Conservation (phyloP, 2,329 filamentous ascomycete species). For the Phaeosphaeriaceae sp. region DNA sequence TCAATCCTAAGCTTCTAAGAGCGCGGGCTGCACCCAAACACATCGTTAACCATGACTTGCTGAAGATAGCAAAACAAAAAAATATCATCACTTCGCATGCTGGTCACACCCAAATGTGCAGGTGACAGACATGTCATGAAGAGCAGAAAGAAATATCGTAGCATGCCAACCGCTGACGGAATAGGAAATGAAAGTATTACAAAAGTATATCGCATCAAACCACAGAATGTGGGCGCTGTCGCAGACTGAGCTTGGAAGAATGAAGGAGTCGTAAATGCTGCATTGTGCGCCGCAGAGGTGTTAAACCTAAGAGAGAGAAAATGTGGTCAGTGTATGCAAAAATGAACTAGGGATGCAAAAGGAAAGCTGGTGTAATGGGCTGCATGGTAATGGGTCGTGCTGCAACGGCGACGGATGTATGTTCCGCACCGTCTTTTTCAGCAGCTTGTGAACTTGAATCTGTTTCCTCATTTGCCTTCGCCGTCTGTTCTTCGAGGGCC, state of each 20-base stretch:
- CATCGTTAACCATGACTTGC: neutral
- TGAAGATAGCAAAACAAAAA: neutral
- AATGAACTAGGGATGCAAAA: conserved; percentile 14
- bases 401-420: conserved; percentile 26
- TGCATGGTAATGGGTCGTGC: conserved; percentile 5
- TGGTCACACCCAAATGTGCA: neutral
- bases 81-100: neutral
- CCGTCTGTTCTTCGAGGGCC: conserved; percentile 28
- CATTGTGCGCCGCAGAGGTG: conserved; percentile 45
- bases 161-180: conserved; percentile 13
- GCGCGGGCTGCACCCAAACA: neutral
- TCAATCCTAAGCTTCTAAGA: neutral
- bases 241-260: conserved; percentile 37
- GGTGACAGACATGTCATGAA: neutral
- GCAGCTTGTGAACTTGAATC: conserved; percentile 12
- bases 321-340: conserved; percentile 36
- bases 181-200: conserved; percentile 26
- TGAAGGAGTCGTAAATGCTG: conserved; percentile 44
- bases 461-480: conserved; percentile 17
- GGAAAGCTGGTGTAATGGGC: conserved; percentile 7
- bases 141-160: conserved; percentile 15
- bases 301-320: conserved; percentile 36
- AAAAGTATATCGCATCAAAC: conserved; percentile 31
- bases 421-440: conserved; percentile 45
- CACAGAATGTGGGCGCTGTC: conserved; percentile 37